Base-by-base conservation (phyloP, 352 stramenopile genomes). In the Phytophthora europaea region DNA sequence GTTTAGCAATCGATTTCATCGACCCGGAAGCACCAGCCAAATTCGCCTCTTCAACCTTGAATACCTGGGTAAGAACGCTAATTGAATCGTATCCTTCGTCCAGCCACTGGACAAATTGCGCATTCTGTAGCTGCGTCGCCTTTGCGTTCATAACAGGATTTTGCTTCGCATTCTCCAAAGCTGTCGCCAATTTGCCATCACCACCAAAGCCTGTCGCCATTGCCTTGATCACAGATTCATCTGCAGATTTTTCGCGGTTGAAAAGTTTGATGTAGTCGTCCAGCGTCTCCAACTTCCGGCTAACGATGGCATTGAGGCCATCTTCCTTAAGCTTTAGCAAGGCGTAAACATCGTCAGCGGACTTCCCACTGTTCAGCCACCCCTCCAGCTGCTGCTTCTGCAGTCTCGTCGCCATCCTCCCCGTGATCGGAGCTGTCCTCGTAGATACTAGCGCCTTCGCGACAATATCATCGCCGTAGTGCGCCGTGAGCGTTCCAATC, bases 221-320 rank as follows among this genome's bases (percentile, higher is more conserved):
- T 18, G 33, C 26, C 6, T 16, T 33, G 18, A 50, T 8, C 34
- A 61, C 28, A 34, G 33, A 20, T 61, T 16, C 36, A 8, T 61
- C 33, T 18, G 12, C 47, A 23, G 33, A 50, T n/a, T 61, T 61
- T 4, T 61, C 13, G 15, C 10, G 18, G 10, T 61, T 61, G 20
- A 61, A 31, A 13, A 61, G n/a, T n/a, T 48, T 61, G n/a, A 33
- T 12, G 33, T 61, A 61, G 33, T 50, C n/a, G 1, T 50, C 33
- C 54, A 61, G 13, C 18, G 45, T 10, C 54, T 61, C 33, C 16
- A 61, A 50, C n/a, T 61, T 61, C 12, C 33, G 6, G 26, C 54
- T 50, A 7, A 4, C 45, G 31, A 61, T n/a, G 8, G n/a, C 36
- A 3, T 33, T 3, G 10, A 20, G 22, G 16, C n/a, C 34, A 12